These are phyloP conservation scores for Leucocoprinus sp. DNA, from an alignment of 768 basidiomycete genomes.

Conservation along the genomic window DNA sequence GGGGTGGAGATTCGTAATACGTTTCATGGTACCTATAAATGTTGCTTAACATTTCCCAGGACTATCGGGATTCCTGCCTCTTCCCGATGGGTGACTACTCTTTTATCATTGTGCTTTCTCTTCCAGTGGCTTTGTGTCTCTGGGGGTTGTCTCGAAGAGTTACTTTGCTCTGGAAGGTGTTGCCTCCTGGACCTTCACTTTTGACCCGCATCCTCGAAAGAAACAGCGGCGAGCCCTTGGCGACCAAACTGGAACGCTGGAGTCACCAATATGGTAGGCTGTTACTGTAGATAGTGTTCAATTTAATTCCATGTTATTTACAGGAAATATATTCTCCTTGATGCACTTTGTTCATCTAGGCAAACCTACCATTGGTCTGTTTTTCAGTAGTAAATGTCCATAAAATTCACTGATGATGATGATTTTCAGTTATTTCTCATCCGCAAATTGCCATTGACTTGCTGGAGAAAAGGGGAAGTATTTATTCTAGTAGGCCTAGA, in stretches of 20 bases:
- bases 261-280: slow-evolving; percentile 3
- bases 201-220: background rate
- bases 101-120: too few species aligned
- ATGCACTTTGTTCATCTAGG: slow-evolving; percentile 8
- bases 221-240: background rate
- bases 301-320: background rate
- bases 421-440: slow-evolving; percentile 17
- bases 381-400: background rate
- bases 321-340: background rate
- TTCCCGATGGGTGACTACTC: too few species aligned
- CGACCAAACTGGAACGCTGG: background rate
- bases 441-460: slow-evolving; percentile 22
- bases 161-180: background rate
- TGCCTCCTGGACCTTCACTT: slow-evolving; percentile 7
- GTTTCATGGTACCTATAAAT: too few species aligned
- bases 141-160: background rate
- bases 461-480: slow-evolving; percentile 23
- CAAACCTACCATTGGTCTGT: slow-evolving; percentile 2
- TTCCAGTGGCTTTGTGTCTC: background rate
- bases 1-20: too few species aligned
- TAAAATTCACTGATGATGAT: background rate
- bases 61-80: too few species aligned
- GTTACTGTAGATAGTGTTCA: background rate
- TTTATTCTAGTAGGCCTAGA: slow-evolving; percentile 26
- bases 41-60: too few species aligned